Evolutionary conservation across 805 yeast genomes (phyloP).

Genomic region (Yarrowia porcina): DNA sequence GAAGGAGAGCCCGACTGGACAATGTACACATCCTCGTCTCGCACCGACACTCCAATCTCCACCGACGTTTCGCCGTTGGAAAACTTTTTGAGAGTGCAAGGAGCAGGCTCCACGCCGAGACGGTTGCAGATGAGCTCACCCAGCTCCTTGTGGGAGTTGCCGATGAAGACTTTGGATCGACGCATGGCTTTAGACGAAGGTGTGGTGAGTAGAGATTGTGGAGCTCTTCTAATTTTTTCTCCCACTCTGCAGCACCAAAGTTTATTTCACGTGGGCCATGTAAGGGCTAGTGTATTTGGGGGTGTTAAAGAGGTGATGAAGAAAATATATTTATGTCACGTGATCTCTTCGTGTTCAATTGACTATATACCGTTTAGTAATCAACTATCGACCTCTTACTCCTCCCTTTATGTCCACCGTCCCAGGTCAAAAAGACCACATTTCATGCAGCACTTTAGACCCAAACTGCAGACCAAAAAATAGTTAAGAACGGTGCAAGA

Average conservation of each 20-base stretch:
- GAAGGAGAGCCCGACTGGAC: conserved; percentile 89
- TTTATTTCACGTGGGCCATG: neutral
- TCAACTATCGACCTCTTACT: neutral
- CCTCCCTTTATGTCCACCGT: neutral
- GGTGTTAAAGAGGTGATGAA: neutral
- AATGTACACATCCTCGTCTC: conserved; percentile 95
- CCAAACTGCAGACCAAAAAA: neutral
- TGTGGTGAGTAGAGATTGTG: neutral
- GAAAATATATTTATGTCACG: too few species aligned
- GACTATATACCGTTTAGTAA: neutral
- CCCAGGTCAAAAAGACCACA: neutral
- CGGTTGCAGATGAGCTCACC: conserved; percentile 87
- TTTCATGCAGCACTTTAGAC: neutral
- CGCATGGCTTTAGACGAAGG: conserved; percentile 56
- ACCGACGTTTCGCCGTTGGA: conserved; percentile 98
- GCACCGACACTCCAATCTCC: conserved; percentile 87
- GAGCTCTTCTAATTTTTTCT: neutral
- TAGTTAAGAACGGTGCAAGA: neutral
- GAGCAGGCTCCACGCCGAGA: conserved; percentile 90
- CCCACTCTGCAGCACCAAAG: neutral
- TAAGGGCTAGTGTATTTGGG: neutral
- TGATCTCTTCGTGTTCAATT: neutral
- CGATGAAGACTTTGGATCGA: conserved; percentile 94
- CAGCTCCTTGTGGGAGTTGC: conserved; percentile 92
- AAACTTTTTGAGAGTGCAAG: conserved; percentile 84